Conservation (phyloP, 306 rosid genomes). For the Castanea sativa region DNA sequence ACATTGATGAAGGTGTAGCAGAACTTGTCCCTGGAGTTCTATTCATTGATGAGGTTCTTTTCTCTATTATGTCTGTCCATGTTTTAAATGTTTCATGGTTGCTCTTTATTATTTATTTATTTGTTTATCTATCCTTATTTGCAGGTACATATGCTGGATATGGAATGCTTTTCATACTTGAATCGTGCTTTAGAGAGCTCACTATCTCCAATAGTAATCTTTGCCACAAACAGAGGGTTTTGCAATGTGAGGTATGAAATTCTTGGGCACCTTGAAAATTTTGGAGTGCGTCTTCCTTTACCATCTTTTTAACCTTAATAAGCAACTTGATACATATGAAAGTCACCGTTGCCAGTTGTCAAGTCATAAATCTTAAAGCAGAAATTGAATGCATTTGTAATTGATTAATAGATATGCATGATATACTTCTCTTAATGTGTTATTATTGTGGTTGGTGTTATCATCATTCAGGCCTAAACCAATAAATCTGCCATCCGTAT, state of each 20-base stretch:
- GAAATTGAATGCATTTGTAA: neutral
- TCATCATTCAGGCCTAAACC: neutral
- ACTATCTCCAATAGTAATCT: conserved; percentile 87
- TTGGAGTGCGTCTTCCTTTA: conserved; percentile 1
- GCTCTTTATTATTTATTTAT: neutral
- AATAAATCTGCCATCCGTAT: neutral
- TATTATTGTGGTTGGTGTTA: neutral
- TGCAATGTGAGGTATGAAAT: conserved; percentile 83
- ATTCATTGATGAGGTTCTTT: conserved; percentile 66
- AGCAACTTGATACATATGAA: neutral
- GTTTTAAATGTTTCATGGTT: conserved; percentile 9
- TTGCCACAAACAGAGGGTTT: conserved; percentile 98
- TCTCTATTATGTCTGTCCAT: neutral
- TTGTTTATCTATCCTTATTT: conserved; percentile 16
- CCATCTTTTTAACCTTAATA: neutral
- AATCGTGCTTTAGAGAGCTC: conserved; percentile 98
- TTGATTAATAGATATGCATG: neutral
- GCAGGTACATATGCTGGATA: conserved; percentile 95
- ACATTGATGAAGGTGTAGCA: conserved; percentile 95
- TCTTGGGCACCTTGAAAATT: neutral
- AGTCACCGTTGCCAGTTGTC: neutral
- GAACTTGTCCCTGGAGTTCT: conserved; percentile 99
- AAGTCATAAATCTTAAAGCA: neutral
- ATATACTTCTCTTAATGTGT: neutral
- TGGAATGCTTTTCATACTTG: conserved; percentile 96